Evolutionary conservation across 1,284 basidiomycete species (phyloP).

Genomic region (Neonothopanus nambi): DNA sequence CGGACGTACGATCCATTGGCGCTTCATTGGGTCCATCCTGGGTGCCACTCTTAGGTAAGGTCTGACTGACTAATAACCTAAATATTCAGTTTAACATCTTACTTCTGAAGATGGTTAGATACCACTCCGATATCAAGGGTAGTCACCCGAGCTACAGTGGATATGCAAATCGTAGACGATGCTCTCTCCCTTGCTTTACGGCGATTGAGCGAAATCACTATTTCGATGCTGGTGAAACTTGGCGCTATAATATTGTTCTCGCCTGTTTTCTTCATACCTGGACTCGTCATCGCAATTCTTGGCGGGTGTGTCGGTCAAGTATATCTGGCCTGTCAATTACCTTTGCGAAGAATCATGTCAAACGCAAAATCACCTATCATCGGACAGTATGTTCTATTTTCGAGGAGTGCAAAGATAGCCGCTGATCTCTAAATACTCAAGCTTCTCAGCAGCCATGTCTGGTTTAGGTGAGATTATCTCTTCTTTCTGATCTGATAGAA

Average conservation of each 20-base stretch:
- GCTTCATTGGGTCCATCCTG: slow-evolving; percentile 51
- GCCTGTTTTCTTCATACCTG: slow-evolving; percentile 7
- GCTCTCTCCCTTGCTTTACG: neutral
- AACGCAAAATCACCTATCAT: slow-evolving; percentile 12
- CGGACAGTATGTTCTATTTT: slow-evolving; percentile 9
- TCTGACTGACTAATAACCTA: neutral
- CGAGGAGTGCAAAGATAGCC: neutral
- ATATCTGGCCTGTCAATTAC: slow-evolving; percentile 4
- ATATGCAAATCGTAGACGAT: slow-evolving; percentile 40
- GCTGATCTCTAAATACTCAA: neutral
- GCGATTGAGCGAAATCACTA: neutral
- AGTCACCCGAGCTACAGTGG: slow-evolving; percentile 58
- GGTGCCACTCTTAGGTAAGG: slow-evolving; percentile 51
- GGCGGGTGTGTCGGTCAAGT: slow-evolving; percentile 4
- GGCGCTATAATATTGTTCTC: slow-evolving; percentile 5
- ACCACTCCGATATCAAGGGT: slow-evolving; percentile 58
- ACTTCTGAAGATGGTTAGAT: slow-evolving; percentile 37
- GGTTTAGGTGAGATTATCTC: slow-evolving; percentile 11
- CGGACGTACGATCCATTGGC: slow-evolving; percentile 48
- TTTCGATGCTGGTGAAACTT: slow-evolving; percentile 1
- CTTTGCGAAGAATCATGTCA: slow-evolving; percentile 10
- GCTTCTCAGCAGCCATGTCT: slow-evolving; percentile 12
- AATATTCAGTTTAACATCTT: neutral
- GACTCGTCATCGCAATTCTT: slow-evolving; percentile 1
- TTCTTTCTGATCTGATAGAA: neutral